A percentile compares a stretch with the other conserved stretches of the same genome.
phyloP scores from a whole-genome alignment of 1,284 basidiomycete species.

The Austropuccinia psidii region DNA sequence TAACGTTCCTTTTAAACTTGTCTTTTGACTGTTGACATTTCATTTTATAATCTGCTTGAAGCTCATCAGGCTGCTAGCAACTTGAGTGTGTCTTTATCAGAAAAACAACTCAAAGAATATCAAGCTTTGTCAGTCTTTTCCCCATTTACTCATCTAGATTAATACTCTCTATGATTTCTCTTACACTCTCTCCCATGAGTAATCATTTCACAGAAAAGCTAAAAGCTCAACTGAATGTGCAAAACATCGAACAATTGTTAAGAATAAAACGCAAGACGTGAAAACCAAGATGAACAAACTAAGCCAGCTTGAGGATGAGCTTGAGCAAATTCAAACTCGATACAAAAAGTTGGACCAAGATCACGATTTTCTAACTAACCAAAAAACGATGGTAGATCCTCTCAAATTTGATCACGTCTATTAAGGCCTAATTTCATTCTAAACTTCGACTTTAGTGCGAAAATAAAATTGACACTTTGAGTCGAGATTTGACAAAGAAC shows the following conservation, averaged over 20 bases:
- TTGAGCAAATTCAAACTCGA: constrained; percentile 18
- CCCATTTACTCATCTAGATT: not conserved
- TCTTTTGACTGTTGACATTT: not conserved
- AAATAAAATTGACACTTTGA: constrained; percentile 48
- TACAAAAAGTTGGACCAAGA: constrained; percentile 27
- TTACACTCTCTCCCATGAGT: not conserved
- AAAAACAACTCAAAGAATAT: constrained; percentile 80
- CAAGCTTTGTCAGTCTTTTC: constrained; percentile 60
- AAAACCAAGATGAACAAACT: constrained; percentile 13
- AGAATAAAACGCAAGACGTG: constrained; percentile 59
- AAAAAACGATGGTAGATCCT: constrained; percentile 26
- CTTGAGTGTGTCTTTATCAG: constrained; percentile 63
- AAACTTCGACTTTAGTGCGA: not conserved
- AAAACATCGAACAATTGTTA: constrained; percentile 76
- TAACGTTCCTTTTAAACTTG: not conserved
- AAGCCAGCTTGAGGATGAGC: constrained; percentile 28
- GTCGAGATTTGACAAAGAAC: constrained; percentile 55
- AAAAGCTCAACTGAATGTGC: constrained; percentile 68
- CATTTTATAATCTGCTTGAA: constrained; percentile 54
- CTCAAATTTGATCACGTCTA: not conserved
- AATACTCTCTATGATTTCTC: not conserved
- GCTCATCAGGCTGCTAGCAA: constrained; percentile 62
- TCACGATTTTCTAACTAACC: constrained; percentile 18
- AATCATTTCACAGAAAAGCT: constrained; percentile 58
- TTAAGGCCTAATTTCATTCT: not conserved